These are phyloP conservation scores for Mucor sp. DNA, from an alignment of 371 early-diverging fungal genomes.

Conservation along the genomic window DNA sequence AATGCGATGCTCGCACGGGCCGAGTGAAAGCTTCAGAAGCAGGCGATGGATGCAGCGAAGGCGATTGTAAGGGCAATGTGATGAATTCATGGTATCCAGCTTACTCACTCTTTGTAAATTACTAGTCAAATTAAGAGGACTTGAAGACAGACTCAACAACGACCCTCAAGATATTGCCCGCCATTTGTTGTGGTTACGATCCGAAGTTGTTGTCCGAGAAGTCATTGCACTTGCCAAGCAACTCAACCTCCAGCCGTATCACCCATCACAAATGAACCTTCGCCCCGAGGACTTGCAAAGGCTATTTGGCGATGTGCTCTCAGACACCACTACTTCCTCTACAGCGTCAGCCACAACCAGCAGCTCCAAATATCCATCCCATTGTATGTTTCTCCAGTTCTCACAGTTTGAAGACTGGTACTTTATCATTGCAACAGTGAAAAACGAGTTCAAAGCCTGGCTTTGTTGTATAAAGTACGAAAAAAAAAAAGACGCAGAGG, in stretches of 20 bases:
- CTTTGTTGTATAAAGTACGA: constrained; percentile 49
- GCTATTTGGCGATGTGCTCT: constrained; percentile 37
- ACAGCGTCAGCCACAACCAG: constrained; percentile 7
- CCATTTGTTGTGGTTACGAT: constrained; percentile 50
- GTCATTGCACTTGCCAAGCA: constrained; percentile 53
- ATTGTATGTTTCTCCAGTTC: constrained; percentile 52
- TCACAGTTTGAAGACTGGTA: constrained; percentile 56
- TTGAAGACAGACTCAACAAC: constrained; percentile 45
- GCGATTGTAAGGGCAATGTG: constrained; percentile 45
- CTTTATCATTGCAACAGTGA: constrained; percentile 42
- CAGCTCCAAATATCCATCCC: constrained; percentile 36
- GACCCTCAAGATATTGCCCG: constrained; percentile 42
- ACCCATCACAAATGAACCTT: constrained; percentile 47
- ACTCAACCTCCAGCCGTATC: constrained; percentile 45
- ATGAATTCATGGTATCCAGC: neutral
- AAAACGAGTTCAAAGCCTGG: constrained; percentile 48
- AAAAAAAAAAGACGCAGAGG: neutral
- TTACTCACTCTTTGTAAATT: neutral
- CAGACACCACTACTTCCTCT: neutral
- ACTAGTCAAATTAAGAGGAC: constrained; percentile 38
- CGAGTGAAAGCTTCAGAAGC: constrained; percentile 56
- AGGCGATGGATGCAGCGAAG: constrained; percentile 51
- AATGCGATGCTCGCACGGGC: constrained; percentile 57
- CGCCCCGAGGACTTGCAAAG: constrained; percentile 43
- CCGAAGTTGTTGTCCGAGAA: constrained; percentile 52